Percentiles rank a stretch among this genome's conserved stretches.
These are phyloP conservation scores for Tolypocladium tropicale DNA, from an alignment of 2,329 filamentous ascomycete genomes.

Conservation along the genomic window DNA sequence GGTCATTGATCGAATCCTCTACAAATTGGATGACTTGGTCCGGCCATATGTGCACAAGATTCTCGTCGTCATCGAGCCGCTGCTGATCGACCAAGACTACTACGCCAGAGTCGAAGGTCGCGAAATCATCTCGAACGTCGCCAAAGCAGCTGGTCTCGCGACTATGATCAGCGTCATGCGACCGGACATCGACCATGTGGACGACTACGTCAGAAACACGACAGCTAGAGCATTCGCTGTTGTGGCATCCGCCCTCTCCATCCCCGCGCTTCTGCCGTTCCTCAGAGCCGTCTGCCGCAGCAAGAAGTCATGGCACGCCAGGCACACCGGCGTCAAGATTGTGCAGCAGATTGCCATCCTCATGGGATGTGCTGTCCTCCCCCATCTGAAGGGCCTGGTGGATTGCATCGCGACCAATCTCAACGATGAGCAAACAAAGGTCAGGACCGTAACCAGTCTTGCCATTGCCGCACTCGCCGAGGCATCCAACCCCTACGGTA, in stretches of 20 bases:
- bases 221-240: conserved; percentile 95
- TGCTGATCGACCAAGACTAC: conserved; percentile 98
- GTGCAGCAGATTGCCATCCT: conserved; percentile 97
- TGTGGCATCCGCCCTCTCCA: conserved; percentile 90
- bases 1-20: conserved; percentile 95
- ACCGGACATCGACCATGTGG: conserved; percentile 95
- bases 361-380: conserved; percentile 94
- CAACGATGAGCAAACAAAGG: conserved; percentile 96
- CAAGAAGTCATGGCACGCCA: conserved; percentile 98
- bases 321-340: conserved; percentile 98
- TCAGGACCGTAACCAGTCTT: conserved; percentile 88
- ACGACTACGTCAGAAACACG: conserved; percentile 97
- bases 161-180: conserved; percentile 99
- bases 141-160: conserved; percentile 90
- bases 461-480: conserved; percentile 92
- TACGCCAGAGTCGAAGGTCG: conserved; percentile 96
- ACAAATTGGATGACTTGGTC: conserved; percentile 95
- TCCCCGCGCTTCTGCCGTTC: conserved; percentile 90
- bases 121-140: conserved; percentile 96
- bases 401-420: conserved; percentile 94
- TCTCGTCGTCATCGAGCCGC: conserved; percentile 94
- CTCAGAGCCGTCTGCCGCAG: conserved; percentile 90
- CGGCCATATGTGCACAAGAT: conserved; percentile 98
- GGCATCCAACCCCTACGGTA: conserved; percentile 95
- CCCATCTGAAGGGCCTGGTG: conserved; percentile 89